Conservation (phyloP, 2,329 filamentous ascomycete genomes). For the Stemphylium beticola region DNA sequence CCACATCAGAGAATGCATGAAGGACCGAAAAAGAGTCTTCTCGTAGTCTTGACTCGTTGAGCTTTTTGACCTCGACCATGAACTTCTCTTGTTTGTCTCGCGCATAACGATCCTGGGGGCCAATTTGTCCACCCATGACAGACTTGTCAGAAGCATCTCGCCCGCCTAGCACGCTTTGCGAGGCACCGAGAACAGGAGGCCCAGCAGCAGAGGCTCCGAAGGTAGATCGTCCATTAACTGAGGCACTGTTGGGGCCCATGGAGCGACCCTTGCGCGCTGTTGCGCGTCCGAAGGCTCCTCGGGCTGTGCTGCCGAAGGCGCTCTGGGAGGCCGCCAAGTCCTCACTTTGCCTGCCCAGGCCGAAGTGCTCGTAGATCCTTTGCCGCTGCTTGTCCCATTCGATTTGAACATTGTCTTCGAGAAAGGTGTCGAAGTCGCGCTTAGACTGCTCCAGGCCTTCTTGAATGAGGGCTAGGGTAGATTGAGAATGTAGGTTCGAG, state of each 20-base stretch:
- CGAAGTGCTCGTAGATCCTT: constrained; percentile 95
- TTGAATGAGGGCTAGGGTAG: constrained; percentile 86
- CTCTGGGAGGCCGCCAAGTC: constrained; percentile 47
- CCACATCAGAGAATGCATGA: constrained; percentile 75
- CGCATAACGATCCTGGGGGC: constrained; percentile 75
- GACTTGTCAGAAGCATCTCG: constrained; percentile 69
- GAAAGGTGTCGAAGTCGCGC: constrained; percentile 88
- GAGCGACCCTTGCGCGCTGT: constrained; percentile 50
- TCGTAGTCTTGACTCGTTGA: constrained; percentile 76
- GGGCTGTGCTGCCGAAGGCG: constrained; percentile 42
- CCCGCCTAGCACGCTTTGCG: constrained; percentile 64
- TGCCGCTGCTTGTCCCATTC: constrained; percentile 95
- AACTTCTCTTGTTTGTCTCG: constrained; percentile 86
- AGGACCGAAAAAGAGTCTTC: constrained; percentile 75
- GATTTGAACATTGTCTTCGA: constrained; percentile 92
- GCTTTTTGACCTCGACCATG: constrained; percentile 75
- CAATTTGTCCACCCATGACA: constrained; percentile 52
- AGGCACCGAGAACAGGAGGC: constrained; percentile 84
- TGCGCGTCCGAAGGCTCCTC: constrained; percentile 61
- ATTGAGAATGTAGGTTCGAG: constrained; percentile 85
- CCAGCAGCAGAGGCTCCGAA: constrained; percentile 71
- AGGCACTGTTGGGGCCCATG: constrained; percentile 45
- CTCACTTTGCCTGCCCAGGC: constrained; percentile 64
- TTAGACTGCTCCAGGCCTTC: constrained; percentile 90
- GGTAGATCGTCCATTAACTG: constrained; percentile 41